Evolutionary conservation across 2,329 filamentous ascomycete species (phyloP), one percentile per base, ranked within the genome.

Genomic region (Verticillium dahliae): DNA sequence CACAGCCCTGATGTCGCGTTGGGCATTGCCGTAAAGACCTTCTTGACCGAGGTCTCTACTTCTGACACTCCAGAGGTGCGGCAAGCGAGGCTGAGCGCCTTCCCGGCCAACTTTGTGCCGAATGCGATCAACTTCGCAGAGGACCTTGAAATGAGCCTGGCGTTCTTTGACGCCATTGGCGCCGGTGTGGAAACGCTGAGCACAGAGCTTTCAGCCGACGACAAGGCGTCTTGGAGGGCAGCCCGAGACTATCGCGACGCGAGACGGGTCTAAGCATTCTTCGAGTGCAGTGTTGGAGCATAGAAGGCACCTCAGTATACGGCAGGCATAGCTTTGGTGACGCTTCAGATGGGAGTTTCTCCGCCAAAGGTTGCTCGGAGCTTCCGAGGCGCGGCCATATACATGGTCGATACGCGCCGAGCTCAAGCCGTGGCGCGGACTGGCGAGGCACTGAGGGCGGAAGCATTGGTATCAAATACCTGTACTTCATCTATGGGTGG

Each of bases 11-110:
- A 93, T 69, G 88, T 91, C 57, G 89, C 86, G 13, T 81, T 95
- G 38, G 90, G 89, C 34, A 90, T 95, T 64, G 90, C 90, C 1
- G 86, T 92, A 50, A 91, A 92, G 74, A 91, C 89, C 9, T 91
- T 91, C 70, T 82, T 92, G 27, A 89, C 92, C 67, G 90, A 92
- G 62, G 79, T 92, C 57, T 82, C 85, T 58, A 80, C 82, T 22
- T 75, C 79, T 9, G 83, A 90, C 63, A 79, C 83, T 10, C 74
- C 74, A 3, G 80, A 83, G 60, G 70, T 75, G 60, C 78, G 80
- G 57, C 72, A 75, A 27, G 66, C 69, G 4, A 80, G 81, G 62
- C 79, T 82, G 62, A 65, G 74, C n/a, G 73, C 75, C 6, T 88
- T 87, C 69, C 80, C 82, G 2, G 71, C 69, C 58, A 78, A 73